These are phyloP conservation scores for Ophiostoma populinum DNA, from an alignment of 2,329 filamentous ascomycete species.

Conservation along the genomic window DNA sequence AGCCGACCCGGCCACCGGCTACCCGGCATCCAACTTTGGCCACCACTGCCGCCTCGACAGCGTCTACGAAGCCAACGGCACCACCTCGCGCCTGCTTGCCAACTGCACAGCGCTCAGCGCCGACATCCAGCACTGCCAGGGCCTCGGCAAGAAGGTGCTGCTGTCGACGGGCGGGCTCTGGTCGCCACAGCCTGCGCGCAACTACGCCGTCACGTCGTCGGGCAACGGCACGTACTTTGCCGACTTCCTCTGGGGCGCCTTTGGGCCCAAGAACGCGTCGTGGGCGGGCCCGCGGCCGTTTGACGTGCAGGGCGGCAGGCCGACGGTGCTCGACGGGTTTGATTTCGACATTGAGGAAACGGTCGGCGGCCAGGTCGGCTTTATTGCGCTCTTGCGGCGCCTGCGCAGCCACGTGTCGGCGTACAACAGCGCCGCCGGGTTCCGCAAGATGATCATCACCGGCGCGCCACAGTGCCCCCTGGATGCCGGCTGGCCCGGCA, in stretches of 20 bases:
- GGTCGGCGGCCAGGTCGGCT: background rate
- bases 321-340: constrained; percentile 4
- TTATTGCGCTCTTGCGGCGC: constrained; percentile 1
- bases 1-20: constrained; percentile 2
- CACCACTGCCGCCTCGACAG: background rate
- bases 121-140: constrained; percentile 5
- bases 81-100: constrained; percentile 1
- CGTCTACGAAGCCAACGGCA: constrained; percentile 1
- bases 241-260: constrained; percentile 3
- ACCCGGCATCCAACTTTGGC: constrained; percentile 4
- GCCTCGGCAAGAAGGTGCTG: constrained; percentile 1
- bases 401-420: background rate
- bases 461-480: constrained; percentile 3
- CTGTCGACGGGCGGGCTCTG: constrained; percentile 3
- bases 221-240: constrained; percentile 5
- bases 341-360: constrained; percentile 5
- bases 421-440: background rate
- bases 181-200: background rate
- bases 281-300: constrained; percentile 4
- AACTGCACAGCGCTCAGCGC: background rate
- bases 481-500: background rate
- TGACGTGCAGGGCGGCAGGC: background rate
- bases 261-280: background rate
- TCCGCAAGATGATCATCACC: constrained; percentile 1
- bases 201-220: constrained; percentile 4